Percentiles rank a stretch among this genome's conserved stretches.
Evolutionary conservation across 306 rosid species (phyloP).

Genomic region (Phaseolus lunatus): DNA sequence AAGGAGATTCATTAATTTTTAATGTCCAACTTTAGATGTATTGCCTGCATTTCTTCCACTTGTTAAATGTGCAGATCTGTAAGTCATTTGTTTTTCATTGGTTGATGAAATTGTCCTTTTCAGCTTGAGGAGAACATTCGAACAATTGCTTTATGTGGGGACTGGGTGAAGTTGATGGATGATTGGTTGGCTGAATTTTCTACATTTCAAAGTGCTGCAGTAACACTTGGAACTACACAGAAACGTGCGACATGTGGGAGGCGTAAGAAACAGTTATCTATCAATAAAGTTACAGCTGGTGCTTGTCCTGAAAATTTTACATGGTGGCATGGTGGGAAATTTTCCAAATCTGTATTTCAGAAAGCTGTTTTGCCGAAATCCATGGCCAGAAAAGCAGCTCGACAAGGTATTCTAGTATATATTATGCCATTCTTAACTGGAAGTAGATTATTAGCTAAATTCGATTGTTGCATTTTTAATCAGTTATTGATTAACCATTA

Average conservation of each 20-base stretch:
- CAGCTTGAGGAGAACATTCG: slow-evolving; percentile 88
- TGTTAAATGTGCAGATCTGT: slow-evolving; percentile 11
- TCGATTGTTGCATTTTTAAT: slow-evolving; percentile 7
- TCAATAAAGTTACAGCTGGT: slow-evolving; percentile 57
- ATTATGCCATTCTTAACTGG: not conserved
- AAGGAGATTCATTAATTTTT: not conserved
- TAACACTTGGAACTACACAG: slow-evolving; percentile 62
- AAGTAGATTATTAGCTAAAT: slow-evolving; percentile 24
- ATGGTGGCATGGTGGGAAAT: slow-evolving; percentile 84
- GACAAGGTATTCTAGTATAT: slow-evolving; percentile 64
- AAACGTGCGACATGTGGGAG: slow-evolving; percentile 67
- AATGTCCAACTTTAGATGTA: not conserved
- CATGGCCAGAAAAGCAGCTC: slow-evolving; percentile 73
- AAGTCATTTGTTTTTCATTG: slow-evolving; percentile 23
- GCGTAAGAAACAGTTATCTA: slow-evolving; percentile 70
- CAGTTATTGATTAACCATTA: not conserved
- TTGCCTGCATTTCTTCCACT: slow-evolving; percentile 10
- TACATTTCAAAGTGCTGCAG: slow-evolving; percentile 56
- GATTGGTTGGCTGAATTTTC: slow-evolving; percentile 71
- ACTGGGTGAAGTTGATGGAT: slow-evolving; percentile 86
- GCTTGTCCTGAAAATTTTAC: slow-evolving; percentile 55
- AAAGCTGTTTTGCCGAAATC: slow-evolving; percentile 71
- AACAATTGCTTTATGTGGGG: slow-evolving; percentile 64
- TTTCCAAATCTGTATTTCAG: slow-evolving; percentile 71
- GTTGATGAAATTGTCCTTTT: slow-evolving; percentile 44